Conservation (phyloP, 495 filamentous ascomycete species). For the Annulohypoxylon stygium region DNA sequence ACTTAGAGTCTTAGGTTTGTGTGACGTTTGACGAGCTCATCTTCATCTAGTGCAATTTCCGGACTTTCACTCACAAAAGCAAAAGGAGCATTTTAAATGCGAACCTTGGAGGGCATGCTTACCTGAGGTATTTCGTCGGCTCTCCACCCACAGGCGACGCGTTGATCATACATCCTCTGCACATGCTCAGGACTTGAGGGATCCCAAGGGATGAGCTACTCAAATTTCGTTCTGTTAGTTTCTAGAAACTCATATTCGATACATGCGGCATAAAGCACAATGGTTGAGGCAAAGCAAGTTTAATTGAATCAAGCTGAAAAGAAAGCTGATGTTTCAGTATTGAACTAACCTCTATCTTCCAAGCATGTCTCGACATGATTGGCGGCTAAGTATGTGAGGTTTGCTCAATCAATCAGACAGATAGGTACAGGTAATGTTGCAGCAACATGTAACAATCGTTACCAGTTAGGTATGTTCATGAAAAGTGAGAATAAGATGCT, state of each 20-base stretch:
- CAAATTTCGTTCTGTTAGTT: slow-evolving; percentile 15
- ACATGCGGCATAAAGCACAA: neutral
- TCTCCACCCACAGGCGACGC: slow-evolving; percentile 59
- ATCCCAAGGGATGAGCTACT: slow-evolving; percentile 58
- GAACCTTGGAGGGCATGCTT: slow-evolving; percentile 9
- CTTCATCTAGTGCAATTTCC: neutral
- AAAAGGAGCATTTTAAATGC: neutral
- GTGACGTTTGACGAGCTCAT: slow-evolving; percentile 9
- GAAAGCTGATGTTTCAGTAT: neutral
- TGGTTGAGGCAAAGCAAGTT: neutral
- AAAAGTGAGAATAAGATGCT: neutral
- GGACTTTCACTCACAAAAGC: neutral
- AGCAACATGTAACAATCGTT: neutral
- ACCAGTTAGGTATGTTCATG: neutral
- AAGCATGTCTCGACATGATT: slow-evolving; percentile 46
- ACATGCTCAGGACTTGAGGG: slow-evolving; percentile 50
- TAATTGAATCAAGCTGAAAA: neutral
- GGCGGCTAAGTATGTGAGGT: neutral
- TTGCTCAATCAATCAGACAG: neutral
- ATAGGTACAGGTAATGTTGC: neutral
- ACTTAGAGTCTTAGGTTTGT: slow-evolving; percentile 16
- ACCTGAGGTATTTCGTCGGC: slow-evolving; percentile 44
- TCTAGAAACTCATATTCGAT: neutral
- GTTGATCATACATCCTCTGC: slow-evolving; percentile 55
- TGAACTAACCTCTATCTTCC: slow-evolving; percentile 47